These are phyloP conservation scores for Astraeus odoratus DNA, from an alignment of 768 basidiomycete genomes.

Conservation along the genomic window DNA sequence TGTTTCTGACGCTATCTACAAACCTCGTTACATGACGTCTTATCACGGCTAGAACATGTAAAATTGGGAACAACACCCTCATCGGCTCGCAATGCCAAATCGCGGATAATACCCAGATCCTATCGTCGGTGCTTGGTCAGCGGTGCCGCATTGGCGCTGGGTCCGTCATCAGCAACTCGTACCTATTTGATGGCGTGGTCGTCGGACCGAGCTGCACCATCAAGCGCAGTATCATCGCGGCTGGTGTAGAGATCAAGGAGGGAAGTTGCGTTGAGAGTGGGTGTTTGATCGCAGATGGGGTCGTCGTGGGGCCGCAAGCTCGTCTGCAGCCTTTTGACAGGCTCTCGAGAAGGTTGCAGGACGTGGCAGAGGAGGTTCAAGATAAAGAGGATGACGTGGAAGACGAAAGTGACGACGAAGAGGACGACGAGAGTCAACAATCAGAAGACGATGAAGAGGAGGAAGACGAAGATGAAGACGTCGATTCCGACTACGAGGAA, in stretches of 20 bases:
- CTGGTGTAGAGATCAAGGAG: constrained; percentile 65
- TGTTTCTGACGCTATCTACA: not conserved
- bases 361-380: constrained; percentile 23
- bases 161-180: constrained; percentile 64
- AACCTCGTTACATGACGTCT: too few relatives aligned
- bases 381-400: constrained; percentile 28
- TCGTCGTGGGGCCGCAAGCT: constrained; percentile 70
- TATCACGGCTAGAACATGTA: constrained; percentile 56
- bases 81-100: constrained; percentile 76
- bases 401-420: constrained; percentile 24
- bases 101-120: constrained; percentile 57
- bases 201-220: constrained; percentile 70
- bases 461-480: constrained; percentile 31
- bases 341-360: constrained; percentile 49
- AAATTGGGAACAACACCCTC: constrained; percentile 73
- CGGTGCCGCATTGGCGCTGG: constrained; percentile 68
- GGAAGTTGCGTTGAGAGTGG: constrained; percentile 63
- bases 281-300: constrained; percentile 76
- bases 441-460: constrained; percentile 19
- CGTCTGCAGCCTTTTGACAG: constrained; percentile 62
- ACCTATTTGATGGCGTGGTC: constrained; percentile 73
- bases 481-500: constrained; percentile 61
- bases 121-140: constrained; percentile 71
- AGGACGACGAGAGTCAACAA: constrained; percentile 14
- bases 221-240: constrained; percentile 74